Conservation (phyloP, 2,329 filamentous ascomycete species). For the Calonectria montana region DNA sequence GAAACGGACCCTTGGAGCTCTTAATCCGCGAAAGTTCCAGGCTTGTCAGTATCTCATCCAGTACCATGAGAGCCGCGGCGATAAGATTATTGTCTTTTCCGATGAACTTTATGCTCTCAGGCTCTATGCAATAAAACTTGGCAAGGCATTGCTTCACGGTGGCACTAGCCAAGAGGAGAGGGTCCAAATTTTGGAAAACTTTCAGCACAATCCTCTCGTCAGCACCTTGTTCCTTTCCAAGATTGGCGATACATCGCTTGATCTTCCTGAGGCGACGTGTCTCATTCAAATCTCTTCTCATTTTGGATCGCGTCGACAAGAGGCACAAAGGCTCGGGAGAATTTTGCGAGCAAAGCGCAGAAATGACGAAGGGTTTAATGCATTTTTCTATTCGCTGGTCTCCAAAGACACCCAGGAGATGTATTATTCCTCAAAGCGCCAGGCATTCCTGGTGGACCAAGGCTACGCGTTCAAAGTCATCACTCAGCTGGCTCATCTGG, state of each 20-base stretch:
- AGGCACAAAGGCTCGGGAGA: conserved; percentile 88
- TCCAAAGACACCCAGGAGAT: conserved; percentile 89
- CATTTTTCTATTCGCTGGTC: conserved; percentile 95
- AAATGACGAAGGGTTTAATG: conserved; percentile 96
- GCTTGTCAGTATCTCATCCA: conserved; percentile 94
- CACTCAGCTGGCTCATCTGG: conserved; percentile 86
- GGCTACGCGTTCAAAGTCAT: conserved; percentile 97
- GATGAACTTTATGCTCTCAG: conserved; percentile 92
- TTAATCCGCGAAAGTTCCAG: conserved; percentile 95
- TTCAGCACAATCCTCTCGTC: conserved; percentile 86
- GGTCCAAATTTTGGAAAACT: conserved; percentile 86
- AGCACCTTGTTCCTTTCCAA: conserved; percentile 95
- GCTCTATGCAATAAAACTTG: conserved; percentile 81
- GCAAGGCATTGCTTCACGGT: conserved; percentile 88
- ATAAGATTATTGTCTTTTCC: conserved; percentile 97
- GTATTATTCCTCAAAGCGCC: conserved; percentile 91
- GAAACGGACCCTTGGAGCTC: conserved; percentile 73
- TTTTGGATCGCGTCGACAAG: conserved; percentile 92
- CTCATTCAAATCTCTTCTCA: conserved; percentile 96
- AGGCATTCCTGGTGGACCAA: conserved; percentile 93
- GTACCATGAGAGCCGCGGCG: conserved; percentile 89
- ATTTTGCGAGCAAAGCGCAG: conserved; percentile 91
- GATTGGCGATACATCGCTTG: conserved; percentile 93
- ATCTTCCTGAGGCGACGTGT: conserved; percentile 92
- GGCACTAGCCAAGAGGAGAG: conserved; percentile 85